phyloP scores from a whole-genome alignment of 1,284 basidiomycete species.

The Tylopilus orsonianus region DNA sequence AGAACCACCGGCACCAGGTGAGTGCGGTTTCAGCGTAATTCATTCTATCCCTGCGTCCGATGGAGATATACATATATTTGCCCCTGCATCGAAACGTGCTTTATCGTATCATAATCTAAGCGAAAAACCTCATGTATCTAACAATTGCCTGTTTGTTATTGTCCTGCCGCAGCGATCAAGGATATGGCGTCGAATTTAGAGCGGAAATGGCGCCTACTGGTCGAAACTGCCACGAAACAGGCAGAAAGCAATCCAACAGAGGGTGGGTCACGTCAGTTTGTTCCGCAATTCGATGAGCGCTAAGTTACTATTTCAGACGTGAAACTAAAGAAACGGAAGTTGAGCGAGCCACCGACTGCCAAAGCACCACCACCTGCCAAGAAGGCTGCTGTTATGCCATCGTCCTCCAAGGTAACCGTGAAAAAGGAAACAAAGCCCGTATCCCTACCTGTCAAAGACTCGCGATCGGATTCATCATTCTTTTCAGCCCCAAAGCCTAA shows the following conservation, averaged over 20 bases:
- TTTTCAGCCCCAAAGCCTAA: slow-evolving; percentile 83
- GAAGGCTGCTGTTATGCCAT: slow-evolving; percentile 54
- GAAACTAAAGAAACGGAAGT: slow-evolving; percentile 73
- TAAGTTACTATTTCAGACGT: slow-evolving; percentile 42
- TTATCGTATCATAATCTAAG: slow-evolving; percentile 39
- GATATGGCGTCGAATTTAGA: slow-evolving; percentile 86
- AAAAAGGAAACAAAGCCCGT: slow-evolving; percentile 48
- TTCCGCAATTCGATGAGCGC: slow-evolving; percentile 27
- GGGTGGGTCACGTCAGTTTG: slow-evolving; percentile 68
- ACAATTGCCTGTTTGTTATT: slow-evolving; percentile 47
- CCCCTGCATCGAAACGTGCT: slow-evolving; percentile 27
- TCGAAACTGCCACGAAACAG: slow-evolving; percentile 45
- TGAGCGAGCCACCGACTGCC: slow-evolving; percentile 44
- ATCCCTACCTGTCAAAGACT: slow-evolving; percentile 59
- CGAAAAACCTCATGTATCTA: slow-evolving; percentile 65
- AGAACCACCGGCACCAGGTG: slow-evolving; percentile 67
- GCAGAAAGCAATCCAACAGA: slow-evolving; percentile 50
- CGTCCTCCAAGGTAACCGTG: slow-evolving; percentile 34
- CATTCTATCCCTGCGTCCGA: slow-evolving; percentile 20
- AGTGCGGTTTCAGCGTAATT: slow-evolving; percentile 38
- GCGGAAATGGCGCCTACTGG: slow-evolving; percentile 71
- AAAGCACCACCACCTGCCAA: slow-evolving; percentile 60
- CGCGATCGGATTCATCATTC: slow-evolving; percentile 80
- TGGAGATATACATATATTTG: slow-evolving; percentile 32
- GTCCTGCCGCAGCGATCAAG: slow-evolving; percentile 70